These are phyloP conservation scores for Lodderomyces metapsilosis DNA, from an alignment of 1,139 yeast species.

Conservation along the genomic window DNA sequence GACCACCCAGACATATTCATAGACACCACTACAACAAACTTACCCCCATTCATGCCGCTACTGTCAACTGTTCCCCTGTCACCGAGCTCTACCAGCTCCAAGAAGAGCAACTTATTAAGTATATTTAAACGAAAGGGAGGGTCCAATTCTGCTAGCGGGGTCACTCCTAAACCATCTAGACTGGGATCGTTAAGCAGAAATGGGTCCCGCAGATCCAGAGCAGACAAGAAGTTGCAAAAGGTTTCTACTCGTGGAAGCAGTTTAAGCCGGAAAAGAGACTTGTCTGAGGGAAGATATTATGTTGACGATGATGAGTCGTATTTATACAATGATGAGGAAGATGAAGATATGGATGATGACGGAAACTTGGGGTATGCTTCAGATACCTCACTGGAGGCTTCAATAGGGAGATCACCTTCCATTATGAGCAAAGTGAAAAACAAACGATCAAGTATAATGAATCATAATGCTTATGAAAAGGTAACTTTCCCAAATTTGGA, in stretches of 20 bases:
- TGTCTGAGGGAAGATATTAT: conserved; percentile 5
- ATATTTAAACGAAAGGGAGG: conserved; percentile 11
- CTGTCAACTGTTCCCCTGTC: conserved; percentile 6
- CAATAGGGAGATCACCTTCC: conserved; percentile 7
- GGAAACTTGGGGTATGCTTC: conserved; percentile 11
- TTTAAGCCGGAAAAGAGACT: conserved; percentile 6
- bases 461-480: conserved; percentile 15
- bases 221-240: conserved; percentile 5
- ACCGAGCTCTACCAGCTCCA: conserved; percentile 5
- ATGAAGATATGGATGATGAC: conserved; percentile 5
- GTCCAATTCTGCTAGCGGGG: background rate
- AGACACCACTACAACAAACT: background rate
- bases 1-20: no score
- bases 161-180: conserved; percentile 4
- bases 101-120: conserved; percentile 14
- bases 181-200: background rate
- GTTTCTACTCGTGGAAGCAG: background rate
- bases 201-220: background rate
- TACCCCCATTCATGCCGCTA: background rate
- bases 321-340: conserved; percentile 16
- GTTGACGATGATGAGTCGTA: conserved; percentile 13
- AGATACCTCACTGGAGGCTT: conserved; percentile 11
- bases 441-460: conserved; percentile 8
- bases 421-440: conserved; percentile 3
- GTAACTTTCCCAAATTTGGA: conserved; percentile 10